Conservation (phyloP, 2,329 filamentous ascomycete species). For the Colletotrichum eremochloae region DNA sequence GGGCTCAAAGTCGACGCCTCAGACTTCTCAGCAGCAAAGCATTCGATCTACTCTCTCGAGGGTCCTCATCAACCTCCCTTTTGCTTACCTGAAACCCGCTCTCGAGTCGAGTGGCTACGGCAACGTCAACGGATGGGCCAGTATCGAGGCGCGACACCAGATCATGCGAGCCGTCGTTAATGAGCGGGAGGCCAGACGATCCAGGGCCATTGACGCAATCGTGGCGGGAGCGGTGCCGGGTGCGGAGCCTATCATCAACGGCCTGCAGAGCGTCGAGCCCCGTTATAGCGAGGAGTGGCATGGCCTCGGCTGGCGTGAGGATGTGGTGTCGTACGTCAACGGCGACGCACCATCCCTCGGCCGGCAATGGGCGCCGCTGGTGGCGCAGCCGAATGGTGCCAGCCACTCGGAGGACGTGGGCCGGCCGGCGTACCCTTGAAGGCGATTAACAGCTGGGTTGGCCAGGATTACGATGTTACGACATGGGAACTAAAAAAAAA, state of each 20-base stretch:
- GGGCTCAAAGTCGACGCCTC: conserved; percentile 40
- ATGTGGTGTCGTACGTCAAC: conserved; percentile 53
- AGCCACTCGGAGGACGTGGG: conserved; percentile 5
- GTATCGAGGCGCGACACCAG: conserved; percentile 60
- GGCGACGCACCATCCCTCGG: conserved; percentile 58
- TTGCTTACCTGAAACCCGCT: conserved; percentile 73
- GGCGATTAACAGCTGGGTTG: background rate
- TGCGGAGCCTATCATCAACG: conserved; percentile 52
- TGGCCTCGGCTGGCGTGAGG: conserved; percentile 64
- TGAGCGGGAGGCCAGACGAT: conserved; percentile 70
- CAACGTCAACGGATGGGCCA: conserved; percentile 64
- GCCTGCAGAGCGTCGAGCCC: conserved; percentile 55
- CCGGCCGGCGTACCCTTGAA: conserved; percentile 42
- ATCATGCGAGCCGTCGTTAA: conserved; percentile 64
- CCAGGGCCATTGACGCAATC: conserved; percentile 60
- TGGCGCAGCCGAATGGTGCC: conserved; percentile 9
- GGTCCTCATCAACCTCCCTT: conserved; percentile 78
- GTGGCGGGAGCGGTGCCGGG: conserved; percentile 52
- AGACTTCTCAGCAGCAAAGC: conserved; percentile 26
- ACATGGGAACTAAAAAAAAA: conserved; percentile 37
- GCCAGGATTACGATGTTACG: conserved; percentile 41
- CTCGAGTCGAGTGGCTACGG: conserved; percentile 72
- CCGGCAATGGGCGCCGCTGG: conserved; percentile 60
- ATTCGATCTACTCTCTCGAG: conserved; percentile 70
- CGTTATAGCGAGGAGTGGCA: conserved; percentile 60